Percentiles rank a stretch among this genome's conserved stretches.
These are phyloP conservation scores for Pouteria campechiana DNA, from an alignment of 179 eudicot genomes.

Conservation along the genomic window DNA sequence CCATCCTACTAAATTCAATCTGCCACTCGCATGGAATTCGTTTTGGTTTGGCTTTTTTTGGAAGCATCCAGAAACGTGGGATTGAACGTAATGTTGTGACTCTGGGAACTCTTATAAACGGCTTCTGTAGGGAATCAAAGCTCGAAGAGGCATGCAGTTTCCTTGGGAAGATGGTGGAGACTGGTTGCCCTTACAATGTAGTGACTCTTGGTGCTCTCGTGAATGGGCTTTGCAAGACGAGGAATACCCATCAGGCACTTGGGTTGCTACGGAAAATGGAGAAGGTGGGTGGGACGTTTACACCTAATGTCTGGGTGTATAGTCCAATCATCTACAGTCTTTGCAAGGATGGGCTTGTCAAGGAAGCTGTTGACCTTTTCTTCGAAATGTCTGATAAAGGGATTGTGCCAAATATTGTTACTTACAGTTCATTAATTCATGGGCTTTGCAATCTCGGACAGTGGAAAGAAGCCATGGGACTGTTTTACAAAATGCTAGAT, in stretches of 20 bases:
- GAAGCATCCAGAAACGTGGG: constrained; percentile 6
- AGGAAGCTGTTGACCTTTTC: not conserved
- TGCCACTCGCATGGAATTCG: not conserved
- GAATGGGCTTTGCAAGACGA: constrained; percentile 1
- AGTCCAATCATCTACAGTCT: constrained; percentile 3
- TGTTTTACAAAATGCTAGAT: too few relatives aligned
- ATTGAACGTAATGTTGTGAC: constrained; percentile 1
- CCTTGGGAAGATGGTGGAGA: not conserved
- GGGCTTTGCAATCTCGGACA: constrained; percentile 5
- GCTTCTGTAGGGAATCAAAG: not conserved
- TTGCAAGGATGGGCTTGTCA: constrained; percentile 1
- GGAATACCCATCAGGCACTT: not conserved
- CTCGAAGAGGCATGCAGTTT: not conserved
- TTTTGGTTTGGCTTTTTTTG: constrained; percentile 9
- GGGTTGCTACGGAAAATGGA: not conserved
- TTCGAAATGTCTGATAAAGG: constrained; percentile 1
- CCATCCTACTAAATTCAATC: not conserved
- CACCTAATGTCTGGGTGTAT: not conserved
- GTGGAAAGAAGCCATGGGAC: constrained; percentile 7
- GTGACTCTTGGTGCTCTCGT: not conserved
- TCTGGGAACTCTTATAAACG: constrained; percentile 4
- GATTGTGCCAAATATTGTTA: constrained; percentile 10
- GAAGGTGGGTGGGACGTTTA: not conserved
- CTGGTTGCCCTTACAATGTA: not conserved
- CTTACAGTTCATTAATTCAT: constrained; percentile 9